Conservation (phyloP, 208 protist genomes). For the Leptomonas pyrrhocoris region DNA sequence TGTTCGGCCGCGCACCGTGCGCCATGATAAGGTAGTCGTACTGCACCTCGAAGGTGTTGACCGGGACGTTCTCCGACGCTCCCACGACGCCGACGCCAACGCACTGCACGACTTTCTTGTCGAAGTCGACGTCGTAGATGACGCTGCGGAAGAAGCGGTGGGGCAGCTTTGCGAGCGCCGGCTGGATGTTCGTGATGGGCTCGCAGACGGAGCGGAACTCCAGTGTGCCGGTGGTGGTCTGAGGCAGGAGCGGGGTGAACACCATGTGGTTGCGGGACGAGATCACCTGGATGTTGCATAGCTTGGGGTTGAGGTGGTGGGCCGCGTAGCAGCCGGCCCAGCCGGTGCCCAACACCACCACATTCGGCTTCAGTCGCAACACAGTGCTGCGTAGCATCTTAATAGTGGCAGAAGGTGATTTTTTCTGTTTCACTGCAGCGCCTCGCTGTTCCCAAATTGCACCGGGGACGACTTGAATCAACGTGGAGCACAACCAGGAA, state of each 20-base stretch:
- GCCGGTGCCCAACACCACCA: slow-evolving; percentile 91
- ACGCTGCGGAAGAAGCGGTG: slow-evolving; percentile 82
- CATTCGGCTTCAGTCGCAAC: slow-evolving; percentile 67
- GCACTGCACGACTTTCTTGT: slow-evolving; percentile 73
- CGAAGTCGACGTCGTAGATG: slow-evolving; percentile 84
- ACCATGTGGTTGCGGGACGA: slow-evolving; percentile 93
- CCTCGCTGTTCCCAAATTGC: too few species aligned
- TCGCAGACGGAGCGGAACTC: slow-evolving; percentile 92
- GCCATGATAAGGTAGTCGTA: slow-evolving; percentile 94
- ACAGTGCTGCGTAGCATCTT: slow-evolving; percentile 40
- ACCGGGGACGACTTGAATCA: too few species aligned
- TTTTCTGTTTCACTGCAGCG: not conserved
- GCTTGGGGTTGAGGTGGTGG: slow-evolving; percentile 67
- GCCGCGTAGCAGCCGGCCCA: slow-evolving; percentile 90
- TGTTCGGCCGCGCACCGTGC: slow-evolving; percentile 88
- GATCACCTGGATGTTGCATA: slow-evolving; percentile 89
- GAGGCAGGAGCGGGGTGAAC: slow-evolving; percentile 95
- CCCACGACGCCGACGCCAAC: slow-evolving; percentile 75
- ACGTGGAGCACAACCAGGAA: too few species aligned
- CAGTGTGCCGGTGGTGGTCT: slow-evolving; percentile 91
- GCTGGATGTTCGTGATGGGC: slow-evolving; percentile 83
- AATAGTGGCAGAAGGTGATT: slow-evolving; percentile 2
- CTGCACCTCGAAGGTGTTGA: slow-evolving; percentile 77
- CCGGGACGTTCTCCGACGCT: slow-evolving; percentile 62
- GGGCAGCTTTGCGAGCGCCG: slow-evolving; percentile 77